Evolutionary conservation across 441 rosid species (phyloP).

Genomic region (Biscutella laevigata): DNA sequence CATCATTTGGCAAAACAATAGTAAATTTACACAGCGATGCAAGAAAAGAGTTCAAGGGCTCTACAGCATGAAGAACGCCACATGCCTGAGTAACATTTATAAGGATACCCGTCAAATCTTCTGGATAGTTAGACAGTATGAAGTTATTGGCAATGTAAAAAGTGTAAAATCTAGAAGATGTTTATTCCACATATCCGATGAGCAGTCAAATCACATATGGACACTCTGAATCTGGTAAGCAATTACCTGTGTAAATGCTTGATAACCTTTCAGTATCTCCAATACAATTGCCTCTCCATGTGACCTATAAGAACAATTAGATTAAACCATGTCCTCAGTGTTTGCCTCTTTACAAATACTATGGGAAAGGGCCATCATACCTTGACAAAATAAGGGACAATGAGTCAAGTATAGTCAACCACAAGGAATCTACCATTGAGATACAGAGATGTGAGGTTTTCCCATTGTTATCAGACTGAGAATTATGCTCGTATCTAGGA

Average conservation of each 20-base stretch:
- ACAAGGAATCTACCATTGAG: constrained; percentile 91
- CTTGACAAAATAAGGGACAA: constrained; percentile 87
- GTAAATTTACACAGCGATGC: constrained; percentile 98
- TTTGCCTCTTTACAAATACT: constrained; percentile 7
- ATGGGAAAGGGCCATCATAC: constrained; percentile 33
- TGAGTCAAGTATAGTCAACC: constrained; percentile 96
- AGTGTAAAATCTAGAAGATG: constrained; percentile 5
- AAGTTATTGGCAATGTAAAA: constrained; percentile 5
- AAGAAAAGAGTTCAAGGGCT: constrained; percentile 93
- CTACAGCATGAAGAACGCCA: constrained; percentile 95
- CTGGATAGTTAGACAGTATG: constrained; percentile 12
- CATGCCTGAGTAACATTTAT: constrained; percentile 63
- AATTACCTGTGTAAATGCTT: constrained; percentile 96
- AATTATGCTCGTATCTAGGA: constrained; percentile 70
- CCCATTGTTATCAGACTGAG: constrained; percentile 46
- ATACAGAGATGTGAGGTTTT: constrained; percentile 73
- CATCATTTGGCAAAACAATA: constrained; percentile 72
- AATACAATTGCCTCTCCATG: constrained; percentile 98
- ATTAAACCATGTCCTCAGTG: constrained; percentile 25
- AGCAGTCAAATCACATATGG: constrained; percentile 19
- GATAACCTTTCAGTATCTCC: constrained; percentile 97
- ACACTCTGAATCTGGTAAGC: constrained; percentile 9
- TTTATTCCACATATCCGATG: constrained; percentile 3
- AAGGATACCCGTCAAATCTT: constrained; percentile 11
- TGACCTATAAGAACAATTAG: constrained; percentile 56